Percentiles rank a stretch among this genome's conserved stretches.
phyloP scores from a whole-genome alignment of 2,329 filamentous ascomycete species.

The Claviceps sp. region DNA sequence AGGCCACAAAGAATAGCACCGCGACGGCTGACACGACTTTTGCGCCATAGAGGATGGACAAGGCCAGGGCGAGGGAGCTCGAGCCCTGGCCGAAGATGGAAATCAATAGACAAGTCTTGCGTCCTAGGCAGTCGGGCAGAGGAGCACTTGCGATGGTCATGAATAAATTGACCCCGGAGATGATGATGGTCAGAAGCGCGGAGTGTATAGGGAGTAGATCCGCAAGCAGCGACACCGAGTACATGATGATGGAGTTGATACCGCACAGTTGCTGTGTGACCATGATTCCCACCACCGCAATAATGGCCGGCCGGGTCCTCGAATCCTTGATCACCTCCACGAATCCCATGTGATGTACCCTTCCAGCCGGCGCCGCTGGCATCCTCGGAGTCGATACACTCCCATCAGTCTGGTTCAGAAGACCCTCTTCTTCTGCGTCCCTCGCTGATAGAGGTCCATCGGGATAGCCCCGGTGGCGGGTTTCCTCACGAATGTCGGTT shows the following conservation, averaged over 20 bases:
- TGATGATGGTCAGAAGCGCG: constrained; percentile 70
- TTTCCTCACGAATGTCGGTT: constrained; percentile 60
- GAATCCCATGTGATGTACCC: constrained; percentile 38
- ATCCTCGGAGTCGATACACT: constrained; percentile 4
- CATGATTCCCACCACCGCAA: constrained; percentile 85
- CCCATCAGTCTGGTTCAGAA: constrained; percentile 34
- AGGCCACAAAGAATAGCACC: constrained; percentile 74
- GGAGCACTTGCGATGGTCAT: constrained; percentile 73
- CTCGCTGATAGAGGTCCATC: constrained; percentile 19
- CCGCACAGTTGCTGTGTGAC: constrained; percentile 83
- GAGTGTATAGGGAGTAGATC: constrained; percentile 71
- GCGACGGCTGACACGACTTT: constrained; percentile 68
- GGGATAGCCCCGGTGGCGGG: constrained; percentile 39
- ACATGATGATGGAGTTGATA: constrained; percentile 98
- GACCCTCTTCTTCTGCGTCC: constrained; percentile 53
- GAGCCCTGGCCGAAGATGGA: constrained; percentile 77
- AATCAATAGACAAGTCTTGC: constrained; percentile 70
- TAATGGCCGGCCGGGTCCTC: constrained; percentile 56
- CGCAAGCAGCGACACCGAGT: constrained; percentile 80
- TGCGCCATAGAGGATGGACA: constrained; percentile 62
- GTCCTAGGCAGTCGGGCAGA: constrained; percentile 73
- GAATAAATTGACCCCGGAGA: constrained; percentile 75
- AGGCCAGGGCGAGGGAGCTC: constrained; percentile 61
- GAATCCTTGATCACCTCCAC: constrained; percentile 53
- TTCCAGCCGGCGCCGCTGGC: not conserved